Evolutionary conservation across 2,329 filamentous ascomycete genomes (phyloP), one percentile per base, ranked within the genome.

Genomic region (Penicillium fuscoglaucum): DNA sequence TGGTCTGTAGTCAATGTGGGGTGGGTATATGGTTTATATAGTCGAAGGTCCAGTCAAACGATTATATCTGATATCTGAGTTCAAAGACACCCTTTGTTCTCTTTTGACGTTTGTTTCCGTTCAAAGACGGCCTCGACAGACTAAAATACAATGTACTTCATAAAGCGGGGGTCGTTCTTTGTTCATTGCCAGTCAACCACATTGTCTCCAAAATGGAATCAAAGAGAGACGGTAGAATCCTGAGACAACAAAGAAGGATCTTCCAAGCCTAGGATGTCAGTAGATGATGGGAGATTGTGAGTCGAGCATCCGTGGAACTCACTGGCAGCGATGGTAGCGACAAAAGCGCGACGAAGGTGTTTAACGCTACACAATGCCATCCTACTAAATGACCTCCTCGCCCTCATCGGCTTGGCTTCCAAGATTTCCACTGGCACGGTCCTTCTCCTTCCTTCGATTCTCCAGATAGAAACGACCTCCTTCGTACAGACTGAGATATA

Each of bases 401-500:
- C 51, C 53, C 19, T 62, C 56, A 29, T 56, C 6, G 7, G 10
- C 10, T 13, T 9, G n/a, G 1, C 28, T 29, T 24, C 26, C 13
- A 8, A 29, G 3, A 10, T 19, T 24, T 19, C 28, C 17, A 31
- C 28, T 28, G 28, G 47, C 15, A 9, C 54, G 58, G 8, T 68
- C 66, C 48, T 58, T 58, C 39, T 60, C 58, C 55, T 57, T 65
- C 52, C 72, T 65, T 43, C 69, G 64, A 50, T 70, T 71, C 65
- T 78, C 75, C 24, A 79, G 61, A 80, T 85, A 90, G 40, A 84
- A 78, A 69, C 91, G 87, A 10, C 90, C 88, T 63, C 87, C 87
- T 74, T 96, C 92, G 75, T 96, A 96, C 44, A 90, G 88, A 26
- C 91, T 90, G 43, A 96, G 77, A 79, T 96, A 96, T 56, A 96